Evolutionary conservation across 1,284 basidiomycete genomes (phyloP).

Genomic region (Ceratobasidium sp.): DNA sequence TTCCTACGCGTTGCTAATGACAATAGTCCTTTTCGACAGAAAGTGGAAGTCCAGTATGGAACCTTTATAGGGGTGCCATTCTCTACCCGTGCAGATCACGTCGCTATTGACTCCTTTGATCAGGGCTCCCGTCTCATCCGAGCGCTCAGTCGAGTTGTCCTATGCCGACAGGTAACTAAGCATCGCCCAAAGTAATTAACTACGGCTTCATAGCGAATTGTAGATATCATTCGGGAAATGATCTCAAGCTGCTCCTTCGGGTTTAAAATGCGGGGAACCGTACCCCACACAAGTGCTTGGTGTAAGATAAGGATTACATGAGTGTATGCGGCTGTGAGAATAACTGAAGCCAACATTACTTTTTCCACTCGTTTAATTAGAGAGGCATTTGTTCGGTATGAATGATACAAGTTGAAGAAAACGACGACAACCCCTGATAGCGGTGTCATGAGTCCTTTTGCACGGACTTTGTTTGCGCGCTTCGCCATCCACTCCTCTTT

Average conservation of each 20-base stretch:
- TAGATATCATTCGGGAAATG: neutral
- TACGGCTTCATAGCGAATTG: neutral
- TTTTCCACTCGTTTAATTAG: too few relatives aligned
- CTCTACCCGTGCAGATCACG: neutral
- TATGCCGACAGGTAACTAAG: neutral
- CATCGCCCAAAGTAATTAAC: slow-evolving; percentile 4
- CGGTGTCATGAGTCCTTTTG: slow-evolving; percentile 31
- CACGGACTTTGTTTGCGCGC: slow-evolving; percentile 33
- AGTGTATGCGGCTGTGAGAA: neutral
- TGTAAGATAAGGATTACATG: neutral
- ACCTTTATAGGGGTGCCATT: neutral
- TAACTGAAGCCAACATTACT: neutral
- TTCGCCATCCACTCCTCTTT: slow-evolving; percentile 29
- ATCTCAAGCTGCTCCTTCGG: neutral
- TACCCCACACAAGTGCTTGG: neutral
- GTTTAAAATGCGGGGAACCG: neutral
- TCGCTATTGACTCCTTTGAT: slow-evolving; percentile 3
- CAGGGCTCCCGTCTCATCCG: neutral
- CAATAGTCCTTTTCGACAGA: slow-evolving; percentile 33
- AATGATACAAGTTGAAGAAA: neutral
- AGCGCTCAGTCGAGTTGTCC: neutral
- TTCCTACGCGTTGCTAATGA: slow-evolving; percentile 32
- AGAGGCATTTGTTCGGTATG: neutral
- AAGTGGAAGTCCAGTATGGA: slow-evolving; percentile 5
- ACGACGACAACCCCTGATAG: neutral